Evolutionary conservation across 495 filamentous ascomycete species (phyloP).

Genomic region (Lophiostoma macrostomum): DNA sequence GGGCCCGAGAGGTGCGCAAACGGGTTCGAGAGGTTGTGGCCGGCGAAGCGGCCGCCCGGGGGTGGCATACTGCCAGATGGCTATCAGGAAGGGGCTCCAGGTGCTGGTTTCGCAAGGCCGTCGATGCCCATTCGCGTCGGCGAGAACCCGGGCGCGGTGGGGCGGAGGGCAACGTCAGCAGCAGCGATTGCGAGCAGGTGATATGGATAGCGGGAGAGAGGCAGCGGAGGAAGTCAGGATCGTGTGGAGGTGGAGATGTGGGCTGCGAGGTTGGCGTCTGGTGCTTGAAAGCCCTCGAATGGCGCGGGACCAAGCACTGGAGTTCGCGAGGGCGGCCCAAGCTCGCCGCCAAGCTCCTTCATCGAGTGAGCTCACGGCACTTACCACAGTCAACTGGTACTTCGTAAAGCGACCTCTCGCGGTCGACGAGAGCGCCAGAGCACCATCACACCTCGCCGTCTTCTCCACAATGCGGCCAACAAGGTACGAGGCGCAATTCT

Average conservation of each 20-base stretch:
- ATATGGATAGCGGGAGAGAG: no score
- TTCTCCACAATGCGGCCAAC: constrained; percentile 1
- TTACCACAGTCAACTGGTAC: no score
- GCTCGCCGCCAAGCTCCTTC: neutral
- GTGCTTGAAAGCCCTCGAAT: no score
- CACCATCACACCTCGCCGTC: neutral
- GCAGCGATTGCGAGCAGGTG: no score
- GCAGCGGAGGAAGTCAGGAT: no score
- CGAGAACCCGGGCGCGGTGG: neutral
- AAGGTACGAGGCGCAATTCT: constrained; percentile 8
- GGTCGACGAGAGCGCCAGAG: neutral
- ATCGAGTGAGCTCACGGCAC: no score
- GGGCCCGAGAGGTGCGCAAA: constrained; percentile 49
- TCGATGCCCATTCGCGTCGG: neutral
- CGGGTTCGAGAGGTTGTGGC: constrained; percentile 50
- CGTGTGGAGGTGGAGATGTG: no score
- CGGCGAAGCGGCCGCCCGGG: constrained; percentile 54
- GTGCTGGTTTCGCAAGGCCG: constrained; percentile 4
- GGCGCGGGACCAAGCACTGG: neutral
- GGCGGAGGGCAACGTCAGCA: no score
- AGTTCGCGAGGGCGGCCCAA: neutral
- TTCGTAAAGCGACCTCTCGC: no score
- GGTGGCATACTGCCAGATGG: constrained; percentile 49
- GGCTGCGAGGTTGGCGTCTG: no score
- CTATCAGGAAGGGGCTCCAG: constrained; percentile 9